A percentile compares a stretch with the other conserved stretches of the same genome.
Evolutionary conservation across 116 monocot genomes (phyloP).

Genomic region (Trichopus zeylanicus): DNA sequence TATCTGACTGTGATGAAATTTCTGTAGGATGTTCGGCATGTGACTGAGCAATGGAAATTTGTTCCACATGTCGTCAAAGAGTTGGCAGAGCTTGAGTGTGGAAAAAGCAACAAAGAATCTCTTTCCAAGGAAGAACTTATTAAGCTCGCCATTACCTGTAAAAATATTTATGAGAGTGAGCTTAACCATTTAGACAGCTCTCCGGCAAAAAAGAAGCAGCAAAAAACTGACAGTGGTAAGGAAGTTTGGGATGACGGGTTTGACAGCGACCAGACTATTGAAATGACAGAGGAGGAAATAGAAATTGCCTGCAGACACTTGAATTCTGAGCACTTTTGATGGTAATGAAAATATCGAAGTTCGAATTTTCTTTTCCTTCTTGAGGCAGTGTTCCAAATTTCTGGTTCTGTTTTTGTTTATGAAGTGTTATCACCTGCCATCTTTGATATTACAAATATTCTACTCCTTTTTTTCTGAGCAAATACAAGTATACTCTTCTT

Average conservation of each 20-base stretch:
- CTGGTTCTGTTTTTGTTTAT: neutral
- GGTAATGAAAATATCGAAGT: too few species aligned
- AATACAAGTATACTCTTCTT: too few species aligned
- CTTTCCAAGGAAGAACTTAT: slow-evolving; percentile 39
- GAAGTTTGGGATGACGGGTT: slow-evolving; percentile 25
- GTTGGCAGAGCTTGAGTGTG: slow-evolving; percentile 34
- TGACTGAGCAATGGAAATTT: slow-evolving; percentile 71
- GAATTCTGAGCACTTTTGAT: slow-evolving; percentile 4
- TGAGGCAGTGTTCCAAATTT: neutral
- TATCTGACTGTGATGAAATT: neutral
- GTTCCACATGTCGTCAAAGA: slow-evolving; percentile 70
- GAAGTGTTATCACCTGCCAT: neutral
- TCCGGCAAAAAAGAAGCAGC: slow-evolving; percentile 11
- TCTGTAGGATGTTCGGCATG: slow-evolving; percentile 46
- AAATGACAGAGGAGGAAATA: slow-evolving; percentile 97
- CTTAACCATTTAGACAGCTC: slow-evolving; percentile 15
- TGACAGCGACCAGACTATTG: slow-evolving; percentile 85
- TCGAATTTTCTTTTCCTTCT: neutral
- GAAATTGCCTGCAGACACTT: slow-evolving; percentile 54
- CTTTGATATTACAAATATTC: too few species aligned
- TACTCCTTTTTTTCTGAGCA: too few species aligned
- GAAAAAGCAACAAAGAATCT: slow-evolving; percentile 15
- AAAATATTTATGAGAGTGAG: slow-evolving; percentile 49
- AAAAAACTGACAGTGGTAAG: slow-evolving; percentile 4
- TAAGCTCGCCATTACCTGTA: slow-evolving; percentile 43